These are phyloP conservation scores for Linum tenue DNA, from an alignment of 345 rosid genomes.

Conservation along the genomic window DNA sequence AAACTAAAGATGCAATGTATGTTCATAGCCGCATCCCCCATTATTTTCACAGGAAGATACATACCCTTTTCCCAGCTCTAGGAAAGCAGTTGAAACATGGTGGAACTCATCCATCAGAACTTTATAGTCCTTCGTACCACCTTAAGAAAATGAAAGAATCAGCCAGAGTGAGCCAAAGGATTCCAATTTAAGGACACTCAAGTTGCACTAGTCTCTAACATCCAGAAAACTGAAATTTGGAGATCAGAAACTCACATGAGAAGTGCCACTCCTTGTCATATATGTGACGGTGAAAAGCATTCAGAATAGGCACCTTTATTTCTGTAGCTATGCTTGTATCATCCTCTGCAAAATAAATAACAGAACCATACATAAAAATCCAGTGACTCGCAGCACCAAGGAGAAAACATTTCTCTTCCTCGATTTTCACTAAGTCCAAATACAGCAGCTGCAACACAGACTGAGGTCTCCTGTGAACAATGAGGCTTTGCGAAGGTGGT, in stretches of 20 bases:
- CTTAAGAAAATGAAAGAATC: constrained; percentile 28
- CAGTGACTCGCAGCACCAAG: too few relatives aligned
- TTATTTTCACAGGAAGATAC: neutral
- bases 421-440: neutral
- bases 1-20: neutral
- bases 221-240: neutral
- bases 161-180: neutral
- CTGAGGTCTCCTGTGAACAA: neutral
- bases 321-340: constrained; percentile 83
- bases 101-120: constrained; percentile 92
- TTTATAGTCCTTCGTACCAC: constrained; percentile 82
- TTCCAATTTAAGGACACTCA: neutral
- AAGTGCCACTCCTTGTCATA: constrained; percentile 81
- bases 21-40: neutral
- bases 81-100: constrained; percentile 69
- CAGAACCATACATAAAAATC: neutral
- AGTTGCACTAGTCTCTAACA: neutral
- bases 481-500: too few relatives aligned
- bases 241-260: constrained; percentile 50
- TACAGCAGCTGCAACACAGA: too few relatives aligned
- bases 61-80: constrained; percentile 74
- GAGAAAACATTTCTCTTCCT: neutral
- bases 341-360: constrained; percentile 61
- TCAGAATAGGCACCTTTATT: constrained; percentile 81
- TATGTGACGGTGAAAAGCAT: constrained; percentile 68